A percentile compares a stretch with the other conserved stretches of the same genome.
These are phyloP conservation scores for Pestalotiopsis sp. DNA, from an alignment of 2,329 filamentous ascomycete genomes.

Conservation along the genomic window DNA sequence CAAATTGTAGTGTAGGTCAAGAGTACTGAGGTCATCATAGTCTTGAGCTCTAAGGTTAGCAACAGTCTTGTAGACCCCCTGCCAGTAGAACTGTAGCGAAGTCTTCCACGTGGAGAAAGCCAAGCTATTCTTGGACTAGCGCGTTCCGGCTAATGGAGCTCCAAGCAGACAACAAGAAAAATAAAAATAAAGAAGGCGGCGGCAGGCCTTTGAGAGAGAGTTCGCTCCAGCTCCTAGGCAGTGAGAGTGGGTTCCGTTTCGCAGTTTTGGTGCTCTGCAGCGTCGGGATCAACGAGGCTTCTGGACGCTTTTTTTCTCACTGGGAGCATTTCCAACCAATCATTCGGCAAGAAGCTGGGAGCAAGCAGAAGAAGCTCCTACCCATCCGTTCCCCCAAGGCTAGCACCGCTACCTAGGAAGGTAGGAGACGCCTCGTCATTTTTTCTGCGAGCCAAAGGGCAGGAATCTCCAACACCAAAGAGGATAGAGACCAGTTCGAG, in stretches of 20 bases:
- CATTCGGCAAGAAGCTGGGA: too few relatives aligned
- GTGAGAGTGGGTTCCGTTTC: too few relatives aligned
- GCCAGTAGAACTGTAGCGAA: neutral
- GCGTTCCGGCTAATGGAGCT: neutral
- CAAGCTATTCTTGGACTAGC: neutral
- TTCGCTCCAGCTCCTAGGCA: too few relatives aligned
- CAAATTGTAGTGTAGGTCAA: too few relatives aligned
- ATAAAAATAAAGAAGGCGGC: neutral
- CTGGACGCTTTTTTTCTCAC: too few relatives aligned
- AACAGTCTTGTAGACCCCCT: neutral
- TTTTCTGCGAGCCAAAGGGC: slow-evolving; percentile 15
- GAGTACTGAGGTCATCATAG: neutral
- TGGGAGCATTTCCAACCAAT: too few relatives aligned
- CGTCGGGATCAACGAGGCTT: too few relatives aligned
- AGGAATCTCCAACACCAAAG: neutral
- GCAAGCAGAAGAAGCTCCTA: too few relatives aligned
- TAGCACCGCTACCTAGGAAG: too few relatives aligned
- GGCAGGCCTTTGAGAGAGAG: too few relatives aligned
- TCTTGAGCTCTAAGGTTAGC: neutral
- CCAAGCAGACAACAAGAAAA: neutral
- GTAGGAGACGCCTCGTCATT: slow-evolving; percentile 12
- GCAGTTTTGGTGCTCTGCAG: too few relatives aligned
- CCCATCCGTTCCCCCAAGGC: too few relatives aligned
- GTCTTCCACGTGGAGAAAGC: neutral
- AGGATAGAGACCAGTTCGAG: neutral